Base-by-base conservation (phyloP, 1,284 basidiomycete genomes). In the Apiotrichum montevideense region DNA sequence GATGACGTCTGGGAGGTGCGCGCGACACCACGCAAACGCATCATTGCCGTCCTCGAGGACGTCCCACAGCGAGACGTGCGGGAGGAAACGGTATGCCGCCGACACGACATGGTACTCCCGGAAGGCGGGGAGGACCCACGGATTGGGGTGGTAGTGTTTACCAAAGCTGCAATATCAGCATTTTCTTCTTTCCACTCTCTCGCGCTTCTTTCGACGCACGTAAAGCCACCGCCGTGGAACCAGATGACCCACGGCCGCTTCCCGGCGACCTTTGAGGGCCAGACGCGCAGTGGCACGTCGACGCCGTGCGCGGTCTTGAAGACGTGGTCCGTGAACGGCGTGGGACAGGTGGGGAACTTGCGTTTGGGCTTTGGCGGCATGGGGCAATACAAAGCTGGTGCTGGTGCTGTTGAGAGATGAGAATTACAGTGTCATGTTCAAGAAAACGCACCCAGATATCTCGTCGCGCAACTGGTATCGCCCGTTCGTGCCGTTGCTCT, bases 21-120 rank as follows among this genome's bases (percentile, higher is more conserved):
- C 3, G 4, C 48, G 54, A 50, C 62, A 64, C 65, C 66, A 70
- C 5, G 40, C 46, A 33, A 53, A 59, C 1, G 67, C 64, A 46
- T 65, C 63, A 2, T 52, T 33, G 42, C 52, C 51, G 50, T 71
- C 69, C 15, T 65, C 41, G 11, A 65, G 29, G 40, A 61, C 55
- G 21, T 71, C 66, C 11, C 41, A 29, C 21, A 70, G 41, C 14
- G 35, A 34, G 6, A 60, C 66, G 37, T 70, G 62, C 3, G 69
- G 69, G 13, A 56, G 51, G 35, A 66, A 61, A 6, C 69, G 57
- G 58, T 70, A 70, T 4, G 58, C 64, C 4, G 63, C 61, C 2
- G 67, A 69, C 13, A 71, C 65, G 44, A 71, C 61, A 41, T 66
- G 64, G 51, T 66, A 71, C 1, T 59, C 63, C 2, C 50, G 37